phyloP scores from a whole-genome alignment of 75 land plant species.

The Selaginella tamariscina region DNA sequence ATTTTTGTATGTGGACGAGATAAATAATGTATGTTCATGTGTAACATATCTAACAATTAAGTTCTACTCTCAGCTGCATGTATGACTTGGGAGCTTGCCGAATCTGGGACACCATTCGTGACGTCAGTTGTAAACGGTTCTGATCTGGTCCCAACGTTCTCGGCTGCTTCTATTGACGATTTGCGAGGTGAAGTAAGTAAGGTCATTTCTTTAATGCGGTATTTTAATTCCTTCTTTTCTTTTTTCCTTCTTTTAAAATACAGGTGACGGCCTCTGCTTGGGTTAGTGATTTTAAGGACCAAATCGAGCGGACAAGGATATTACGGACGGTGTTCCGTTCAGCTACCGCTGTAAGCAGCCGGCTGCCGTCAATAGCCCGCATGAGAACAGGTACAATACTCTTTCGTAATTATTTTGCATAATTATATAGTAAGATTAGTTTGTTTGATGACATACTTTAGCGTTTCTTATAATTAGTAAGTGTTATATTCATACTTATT shows the following conservation, averaged over 20 bases:
- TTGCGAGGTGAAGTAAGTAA: constrained; percentile 69
- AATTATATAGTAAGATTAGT: too few species aligned
- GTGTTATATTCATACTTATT: too few species aligned
- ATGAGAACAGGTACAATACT: too few species aligned
- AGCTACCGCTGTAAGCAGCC: constrained; percentile 66
- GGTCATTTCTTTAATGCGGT: neutral
- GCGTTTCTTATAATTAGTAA: too few species aligned
- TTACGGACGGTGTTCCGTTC: constrained; percentile 74
- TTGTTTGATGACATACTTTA: too few species aligned
- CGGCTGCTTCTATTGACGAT: constrained; percentile 70
- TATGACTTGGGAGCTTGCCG: constrained; percentile 98
- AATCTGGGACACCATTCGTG: constrained; percentile 77
- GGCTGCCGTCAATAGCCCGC: constrained; percentile 59
- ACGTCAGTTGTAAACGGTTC: constrained; percentile 74
- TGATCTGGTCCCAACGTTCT: constrained; percentile 90
- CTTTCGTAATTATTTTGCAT: too few species aligned
- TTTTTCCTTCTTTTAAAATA: constrained; percentile 4
- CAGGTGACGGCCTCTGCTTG: constrained; percentile 96
- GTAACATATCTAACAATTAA: neutral
- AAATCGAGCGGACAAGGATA: constrained; percentile 65
- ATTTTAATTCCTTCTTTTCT: neutral
- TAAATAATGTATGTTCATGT: too few species aligned
- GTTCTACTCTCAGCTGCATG: constrained; percentile 69
- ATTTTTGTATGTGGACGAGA: too few species aligned
- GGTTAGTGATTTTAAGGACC: constrained; percentile 84